phyloP scores from a whole-genome alignment of 2,329 filamentous ascomycete species.

The Colletotrichum sp. region DNA sequence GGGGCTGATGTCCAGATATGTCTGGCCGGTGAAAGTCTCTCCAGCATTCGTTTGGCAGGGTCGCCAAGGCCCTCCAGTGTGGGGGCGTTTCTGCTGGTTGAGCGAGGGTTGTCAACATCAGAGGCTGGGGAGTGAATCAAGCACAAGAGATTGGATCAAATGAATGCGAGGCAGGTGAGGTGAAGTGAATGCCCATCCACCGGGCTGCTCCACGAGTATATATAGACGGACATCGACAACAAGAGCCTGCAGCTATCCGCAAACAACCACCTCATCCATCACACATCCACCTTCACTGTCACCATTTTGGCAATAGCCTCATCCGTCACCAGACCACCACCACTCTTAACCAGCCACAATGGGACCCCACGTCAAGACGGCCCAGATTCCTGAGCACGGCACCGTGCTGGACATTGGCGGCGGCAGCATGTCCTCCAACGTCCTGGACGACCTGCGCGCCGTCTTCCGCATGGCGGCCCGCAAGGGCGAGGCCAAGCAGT shows the following conservation, averaged over 20 bases:
- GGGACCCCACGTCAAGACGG: neutral
- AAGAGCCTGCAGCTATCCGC: neutral
- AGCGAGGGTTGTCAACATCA: neutral
- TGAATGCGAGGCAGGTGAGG: neutral
- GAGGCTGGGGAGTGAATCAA: neutral
- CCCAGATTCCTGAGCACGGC: conserved; percentile 30
- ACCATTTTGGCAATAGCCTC: neutral
- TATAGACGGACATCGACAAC: neutral
- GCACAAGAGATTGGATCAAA: neutral
- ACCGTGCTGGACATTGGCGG: conserved; percentile 44
- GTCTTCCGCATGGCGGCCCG: neutral
- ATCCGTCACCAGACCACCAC: neutral
- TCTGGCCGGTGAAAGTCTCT: neutral
- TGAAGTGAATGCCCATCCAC: neutral
- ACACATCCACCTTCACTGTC: neutral
- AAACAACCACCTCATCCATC: neutral
- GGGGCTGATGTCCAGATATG: neutral
- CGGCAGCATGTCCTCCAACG: conserved; percentile 32
- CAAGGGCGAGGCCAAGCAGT: conserved; percentile 22
- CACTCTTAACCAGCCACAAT: neutral
- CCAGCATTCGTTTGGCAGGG: neutral
- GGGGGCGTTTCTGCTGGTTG: neutral
- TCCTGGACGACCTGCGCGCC: conserved; percentile 30
- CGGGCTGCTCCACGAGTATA: neutral
- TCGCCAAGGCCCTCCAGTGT: neutral